phyloP scores from a whole-genome alignment of 495 filamentous ascomycete genomes.

The Chaetomium tenue region DNA sequence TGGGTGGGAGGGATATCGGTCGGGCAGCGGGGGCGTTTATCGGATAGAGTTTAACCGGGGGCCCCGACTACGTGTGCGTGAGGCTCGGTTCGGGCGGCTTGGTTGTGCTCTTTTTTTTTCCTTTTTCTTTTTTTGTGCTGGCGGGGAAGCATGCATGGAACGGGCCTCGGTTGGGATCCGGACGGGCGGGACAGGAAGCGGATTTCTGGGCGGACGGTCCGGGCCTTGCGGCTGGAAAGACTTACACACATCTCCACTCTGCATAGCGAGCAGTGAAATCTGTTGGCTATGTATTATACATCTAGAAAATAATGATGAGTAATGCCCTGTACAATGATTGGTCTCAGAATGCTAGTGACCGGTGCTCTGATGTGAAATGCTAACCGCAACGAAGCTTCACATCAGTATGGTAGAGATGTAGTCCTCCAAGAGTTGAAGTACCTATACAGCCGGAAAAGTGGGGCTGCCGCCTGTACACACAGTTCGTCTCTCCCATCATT shows the following conservation, averaged over 20 bases:
- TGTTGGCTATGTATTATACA: constrained; percentile 10
- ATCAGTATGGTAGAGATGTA: too few relatives aligned
- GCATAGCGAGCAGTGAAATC: constrained; percentile 15
- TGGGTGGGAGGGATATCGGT: neutral
- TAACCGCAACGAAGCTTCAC: too few relatives aligned
- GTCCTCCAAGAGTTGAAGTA: too few relatives aligned
- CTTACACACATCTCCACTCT: constrained; percentile 22
- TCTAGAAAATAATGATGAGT: constrained; percentile 4
- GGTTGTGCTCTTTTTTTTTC: neutral
- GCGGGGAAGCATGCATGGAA: neutral
- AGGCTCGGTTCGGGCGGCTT: constrained; percentile 9
- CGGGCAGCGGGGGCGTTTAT: constrained; percentile 17
- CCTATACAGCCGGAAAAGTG: too few relatives aligned
- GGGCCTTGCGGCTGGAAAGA: neutral
- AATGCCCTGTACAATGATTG: neutral
- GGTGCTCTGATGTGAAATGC: too few relatives aligned
- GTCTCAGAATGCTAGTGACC: too few relatives aligned
- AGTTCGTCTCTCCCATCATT: too few relatives aligned
- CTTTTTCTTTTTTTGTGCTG: neutral
- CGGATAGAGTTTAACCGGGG: constrained; percentile 15
- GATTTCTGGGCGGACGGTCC: neutral
- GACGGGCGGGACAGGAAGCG: neutral
- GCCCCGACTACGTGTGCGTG: constrained; percentile 14
- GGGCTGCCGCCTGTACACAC: too few relatives aligned
- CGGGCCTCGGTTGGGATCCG: neutral